Base-by-base conservation (phyloP, 192 early-diverging fungal species). In the Coemansia sp. region DNA sequence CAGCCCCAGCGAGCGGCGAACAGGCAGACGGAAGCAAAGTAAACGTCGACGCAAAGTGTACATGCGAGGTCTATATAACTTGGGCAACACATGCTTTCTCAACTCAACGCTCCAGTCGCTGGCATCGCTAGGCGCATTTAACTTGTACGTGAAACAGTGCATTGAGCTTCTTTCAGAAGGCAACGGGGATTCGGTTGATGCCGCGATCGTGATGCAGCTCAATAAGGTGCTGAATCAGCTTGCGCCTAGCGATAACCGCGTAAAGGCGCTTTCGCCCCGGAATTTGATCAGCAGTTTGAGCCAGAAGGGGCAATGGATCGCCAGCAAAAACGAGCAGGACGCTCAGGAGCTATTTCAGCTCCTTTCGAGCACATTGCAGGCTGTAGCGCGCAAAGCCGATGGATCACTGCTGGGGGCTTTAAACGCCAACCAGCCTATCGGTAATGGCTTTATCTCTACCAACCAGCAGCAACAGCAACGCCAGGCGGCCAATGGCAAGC, bases 31-130 rank as follows among this genome's bases (percentile, higher is more conserved):
- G 9, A 59, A 58, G 31, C 28, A 15, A 14, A 16, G 36, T 40
- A 67, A 44, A 17, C 45, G 45, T 10, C 46, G 41, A 32, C 56
- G 50, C 43, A 66, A 60, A 40, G 66, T 83, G 17, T 82, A 76
- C 41, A 78, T 84, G 39, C 75, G 80, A 12, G 91, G 91, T 11
- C 77, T 93, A 9, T 75, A 85, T 58, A 93, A 93, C 56, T 61
- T 88, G 57, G 90, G 92, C 16, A 93, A 93, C 63, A 90, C 89
- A 6, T 93, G 92, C 70, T 93, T 92, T 65, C 83, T 93, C 80
- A 93, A 93, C 58, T 83, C 85, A 9, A 87, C 89, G 2, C 54
- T 93, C 18, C 92, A 71, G 50, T 71, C 69, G 34, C 68, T 78
- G 14, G 56, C 69, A 2, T 67, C 69, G 44, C 51, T 71, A 34